Base-by-base conservation (phyloP, 2,329 filamentous ascomycete genomes). In the Apiospora kogelbergensis region DNA sequence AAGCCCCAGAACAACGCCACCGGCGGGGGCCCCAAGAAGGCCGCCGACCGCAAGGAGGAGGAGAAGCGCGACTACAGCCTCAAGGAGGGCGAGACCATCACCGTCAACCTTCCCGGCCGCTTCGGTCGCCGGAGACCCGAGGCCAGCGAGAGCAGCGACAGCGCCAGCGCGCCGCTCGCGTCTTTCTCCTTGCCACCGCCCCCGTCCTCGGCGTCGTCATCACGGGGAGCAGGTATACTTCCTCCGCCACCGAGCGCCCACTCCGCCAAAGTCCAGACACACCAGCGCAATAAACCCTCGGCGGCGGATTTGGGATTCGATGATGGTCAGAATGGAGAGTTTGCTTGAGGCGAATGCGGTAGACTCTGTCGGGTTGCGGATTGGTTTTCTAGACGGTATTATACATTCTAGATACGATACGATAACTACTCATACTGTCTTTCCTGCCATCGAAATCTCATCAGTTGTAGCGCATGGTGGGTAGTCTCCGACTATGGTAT, bases 51-150 rank as follows among this genome's bases (percentile, higher is more conserved):
- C 63, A 79, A 81, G 57, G 80, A 80, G 53, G 82, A 84, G 68
- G 87, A 88, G 76, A 91, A 90, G 81, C 88, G 87, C 73, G 94
- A 97, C 76, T 94, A 94, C 77, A 95, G 92, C 75, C 80, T 97
- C 72, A 97, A 97, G 80, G 93, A 95, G 70, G 94, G 94, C 13
- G 91, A 97, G 85, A 97, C 92, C 22, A 97, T 97, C 74, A 93
- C 91, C 30, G 90, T 97, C 72, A 93, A 92, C 78, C 85, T 96
- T 66, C 89, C 88, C 5, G 88, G 89, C 65, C 84, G 84, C 72
- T 84, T 87, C 70, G 85, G 84, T 20, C 80, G 85, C 73, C 84
- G 88, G 73, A 84, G 78, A 75, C 77, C 76, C 68, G 81, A 77
- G 73, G 77, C 81, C 73, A 68, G 71, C 73, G 69, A 65, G 63